phyloP scores from a whole-genome alignment of 2,329 filamentous ascomycete genomes.

The Curvularia sp. region DNA sequence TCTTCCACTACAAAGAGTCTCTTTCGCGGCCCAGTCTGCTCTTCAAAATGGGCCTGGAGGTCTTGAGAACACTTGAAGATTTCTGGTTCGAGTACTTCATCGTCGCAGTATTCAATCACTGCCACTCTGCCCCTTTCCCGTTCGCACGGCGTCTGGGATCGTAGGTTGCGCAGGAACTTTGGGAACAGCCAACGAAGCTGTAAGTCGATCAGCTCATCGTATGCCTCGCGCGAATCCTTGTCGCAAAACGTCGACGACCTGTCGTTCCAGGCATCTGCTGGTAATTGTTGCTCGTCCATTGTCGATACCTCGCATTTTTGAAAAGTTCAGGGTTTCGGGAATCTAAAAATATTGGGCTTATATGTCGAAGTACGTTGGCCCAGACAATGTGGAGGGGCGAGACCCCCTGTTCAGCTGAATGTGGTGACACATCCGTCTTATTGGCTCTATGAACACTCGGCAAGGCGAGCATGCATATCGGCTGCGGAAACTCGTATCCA shows the following conservation, averaged over 20 bases:
- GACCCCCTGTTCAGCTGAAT: background rate
- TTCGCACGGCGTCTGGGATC: constrained; percentile 4
- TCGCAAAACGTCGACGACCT: constrained; percentile 10
- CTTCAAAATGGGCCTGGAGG: background rate
- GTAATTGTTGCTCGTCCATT: background rate
- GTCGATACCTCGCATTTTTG: background rate
- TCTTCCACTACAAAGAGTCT: background rate
- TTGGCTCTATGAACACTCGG: background rate
- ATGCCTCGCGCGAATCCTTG: constrained; percentile 7
- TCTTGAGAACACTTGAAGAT: constrained; percentile 5
- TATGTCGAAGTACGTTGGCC: background rate
- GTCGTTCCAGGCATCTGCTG: constrained; percentile 1
- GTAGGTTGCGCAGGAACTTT: constrained; percentile 6
- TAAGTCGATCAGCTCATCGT: constrained; percentile 3
- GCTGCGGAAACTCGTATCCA: background rate
- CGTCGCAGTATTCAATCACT: constrained; percentile 6
- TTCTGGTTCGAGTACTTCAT: background rate
- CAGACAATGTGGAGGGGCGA: background rate
- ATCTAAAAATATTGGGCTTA: background rate
- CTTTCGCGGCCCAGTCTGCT: background rate
- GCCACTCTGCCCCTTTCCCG: constrained; percentile 9
- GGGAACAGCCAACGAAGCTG: constrained; percentile 6
- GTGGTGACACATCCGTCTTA: background rate
- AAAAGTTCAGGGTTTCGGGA: background rate
- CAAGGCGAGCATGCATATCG: background rate